Percentiles rank a stretch among this genome's conserved stretches.
phyloP scores from a whole-genome alignment of 2,329 filamentous ascomycete genomes.

The Ophiostoma himal-ulmi region DNA sequence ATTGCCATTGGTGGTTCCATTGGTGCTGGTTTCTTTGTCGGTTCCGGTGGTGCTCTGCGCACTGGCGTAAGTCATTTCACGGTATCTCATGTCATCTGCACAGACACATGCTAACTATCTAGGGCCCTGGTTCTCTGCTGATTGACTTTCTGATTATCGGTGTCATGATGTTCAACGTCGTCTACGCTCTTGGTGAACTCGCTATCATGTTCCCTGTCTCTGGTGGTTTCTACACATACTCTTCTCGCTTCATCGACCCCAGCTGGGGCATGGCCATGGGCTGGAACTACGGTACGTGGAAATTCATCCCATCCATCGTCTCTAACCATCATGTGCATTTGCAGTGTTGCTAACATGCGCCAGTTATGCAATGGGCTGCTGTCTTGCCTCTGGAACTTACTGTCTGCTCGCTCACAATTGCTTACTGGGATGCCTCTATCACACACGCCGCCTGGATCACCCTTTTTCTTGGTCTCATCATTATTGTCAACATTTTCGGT shows the following conservation, averaged over 20 bases:
- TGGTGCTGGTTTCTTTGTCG: slow-evolving; percentile 58
- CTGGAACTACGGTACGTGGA: not conserved
- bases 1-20: slow-evolving; percentile 44
- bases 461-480: slow-evolving; percentile 48
- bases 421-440: slow-evolving; percentile 44
- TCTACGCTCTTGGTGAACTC: slow-evolving; percentile 56
- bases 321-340: too few species aligned
- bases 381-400: slow-evolving; percentile 46
- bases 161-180: slow-evolving; percentile 56
- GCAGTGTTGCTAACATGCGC: not conserved
- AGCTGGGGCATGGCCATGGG: slow-evolving; percentile 5
- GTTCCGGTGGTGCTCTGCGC: slow-evolving; percentile 47
- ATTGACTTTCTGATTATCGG: slow-evolving; percentile 52
- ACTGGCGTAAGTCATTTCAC: slow-evolving; percentile 37
- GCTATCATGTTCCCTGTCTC: slow-evolving; percentile 52
- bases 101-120: slow-evolving; percentile 1
- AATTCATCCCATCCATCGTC: too few species aligned
- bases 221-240: slow-evolving; percentile 54
- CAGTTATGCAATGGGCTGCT: slow-evolving; percentile 44
- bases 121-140: slow-evolving; percentile 41
- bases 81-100: not conserved
- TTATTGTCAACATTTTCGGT: slow-evolving; percentile 52
- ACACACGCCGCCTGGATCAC: slow-evolving; percentile 49
- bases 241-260: slow-evolving; percentile 53
- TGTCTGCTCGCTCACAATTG: slow-evolving; percentile 44